phyloP scores from a whole-genome alignment of 2,329 filamentous ascomycete species.

The Thielaviopsis punctulata region DNA sequence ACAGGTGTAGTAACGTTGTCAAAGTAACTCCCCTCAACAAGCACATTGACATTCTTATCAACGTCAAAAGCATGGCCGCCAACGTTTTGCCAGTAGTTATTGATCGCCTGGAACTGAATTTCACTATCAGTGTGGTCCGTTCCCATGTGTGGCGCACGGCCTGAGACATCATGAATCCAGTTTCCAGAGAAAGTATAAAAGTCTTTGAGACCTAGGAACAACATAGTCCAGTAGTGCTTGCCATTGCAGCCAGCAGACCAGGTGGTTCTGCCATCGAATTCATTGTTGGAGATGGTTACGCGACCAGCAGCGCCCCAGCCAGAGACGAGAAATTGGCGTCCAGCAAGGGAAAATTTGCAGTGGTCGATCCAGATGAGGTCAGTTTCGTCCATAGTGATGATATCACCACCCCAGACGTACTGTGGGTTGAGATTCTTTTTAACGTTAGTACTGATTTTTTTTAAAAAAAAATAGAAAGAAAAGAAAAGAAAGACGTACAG shows the following conservation, averaged over 20 bases:
- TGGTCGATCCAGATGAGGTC: conserved; percentile 35
- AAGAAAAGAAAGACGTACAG: conserved; percentile 15
- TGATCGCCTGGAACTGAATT: conserved; percentile 39
- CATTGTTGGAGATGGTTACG: conserved; percentile 42
- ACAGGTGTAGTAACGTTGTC: conserved; percentile 31
- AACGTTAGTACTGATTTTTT: not conserved
- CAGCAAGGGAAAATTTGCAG: conserved; percentile 38
- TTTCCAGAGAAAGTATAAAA: conserved; percentile 41
- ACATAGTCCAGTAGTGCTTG: conserved; percentile 43
- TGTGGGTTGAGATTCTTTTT: conserved; percentile 30
- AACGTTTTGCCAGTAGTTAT: conserved; percentile 43
- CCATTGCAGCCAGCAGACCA: conserved; percentile 41
- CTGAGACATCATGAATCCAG: conserved; percentile 41
- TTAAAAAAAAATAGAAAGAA: not conserved
- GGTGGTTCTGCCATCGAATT: conserved; percentile 35
- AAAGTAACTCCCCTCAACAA: conserved; percentile 42
- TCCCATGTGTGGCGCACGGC: conserved; percentile 38
- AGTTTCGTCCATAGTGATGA: conserved; percentile 32
- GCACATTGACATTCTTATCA: conserved; percentile 25
- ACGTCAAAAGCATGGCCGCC: conserved; percentile 41
- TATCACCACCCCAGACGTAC: conserved; percentile 44
- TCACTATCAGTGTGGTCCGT: conserved; percentile 24
- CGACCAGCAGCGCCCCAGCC: conserved; percentile 34
- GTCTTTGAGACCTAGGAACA: conserved; percentile 38
- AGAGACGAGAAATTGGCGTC: conserved; percentile 43